Evolutionary conservation across 2,329 filamentous ascomycete species (phyloP).

Genomic region (Didymella segeticola): DNA sequence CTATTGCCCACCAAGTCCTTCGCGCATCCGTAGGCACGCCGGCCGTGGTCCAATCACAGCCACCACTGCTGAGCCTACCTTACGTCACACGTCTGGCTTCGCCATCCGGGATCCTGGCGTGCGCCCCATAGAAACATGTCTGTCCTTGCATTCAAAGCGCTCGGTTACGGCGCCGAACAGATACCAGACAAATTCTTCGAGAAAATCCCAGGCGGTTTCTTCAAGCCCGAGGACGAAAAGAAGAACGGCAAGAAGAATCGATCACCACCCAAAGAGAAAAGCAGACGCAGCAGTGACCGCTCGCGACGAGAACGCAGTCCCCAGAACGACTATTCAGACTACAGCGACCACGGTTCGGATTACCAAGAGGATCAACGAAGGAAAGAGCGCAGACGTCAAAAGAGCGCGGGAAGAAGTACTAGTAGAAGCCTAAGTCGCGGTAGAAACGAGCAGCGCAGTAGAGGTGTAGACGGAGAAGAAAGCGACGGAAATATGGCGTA

Average conservation of each 20-base stretch:
- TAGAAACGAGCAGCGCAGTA: conserved; percentile 32
- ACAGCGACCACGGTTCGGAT: conserved; percentile 40
- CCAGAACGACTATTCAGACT: conserved; percentile 37
- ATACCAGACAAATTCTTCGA: conserved; percentile 50
- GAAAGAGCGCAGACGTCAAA: conserved; percentile 33
- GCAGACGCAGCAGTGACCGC: conserved; percentile 23
- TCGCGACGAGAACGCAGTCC: conserved; percentile 38
- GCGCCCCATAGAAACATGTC: conserved; percentile 39
- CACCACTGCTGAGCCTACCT: conserved; percentile 21
- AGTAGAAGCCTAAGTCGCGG: conserved; percentile 40
- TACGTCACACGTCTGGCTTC: conserved; percentile 41
- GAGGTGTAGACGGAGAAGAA: conserved; percentile 34
- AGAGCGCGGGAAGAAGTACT: conserved; percentile 33
- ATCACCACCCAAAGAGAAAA: conserved; percentile 26
- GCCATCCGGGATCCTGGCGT: conserved; percentile 33
- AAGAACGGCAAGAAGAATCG: conserved; percentile 29
- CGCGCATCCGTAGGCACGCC: conserved; percentile 19
- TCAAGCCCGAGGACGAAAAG: conserved; percentile 42
- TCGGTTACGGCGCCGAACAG: conserved; percentile 47
- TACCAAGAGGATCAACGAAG: conserved; percentile 38
- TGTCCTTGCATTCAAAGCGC: conserved; percentile 48
- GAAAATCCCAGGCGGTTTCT: conserved; percentile 48
- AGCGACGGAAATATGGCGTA: conserved; percentile 37
- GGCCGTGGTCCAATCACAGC: conserved; percentile 42
- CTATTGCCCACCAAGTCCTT: conserved; percentile 34